Percentiles rank a stretch among this genome's conserved stretches.
Evolutionary conservation across 768 basidiomycete species (phyloP).

Genomic region (Mycena rebaudengoi): DNA sequence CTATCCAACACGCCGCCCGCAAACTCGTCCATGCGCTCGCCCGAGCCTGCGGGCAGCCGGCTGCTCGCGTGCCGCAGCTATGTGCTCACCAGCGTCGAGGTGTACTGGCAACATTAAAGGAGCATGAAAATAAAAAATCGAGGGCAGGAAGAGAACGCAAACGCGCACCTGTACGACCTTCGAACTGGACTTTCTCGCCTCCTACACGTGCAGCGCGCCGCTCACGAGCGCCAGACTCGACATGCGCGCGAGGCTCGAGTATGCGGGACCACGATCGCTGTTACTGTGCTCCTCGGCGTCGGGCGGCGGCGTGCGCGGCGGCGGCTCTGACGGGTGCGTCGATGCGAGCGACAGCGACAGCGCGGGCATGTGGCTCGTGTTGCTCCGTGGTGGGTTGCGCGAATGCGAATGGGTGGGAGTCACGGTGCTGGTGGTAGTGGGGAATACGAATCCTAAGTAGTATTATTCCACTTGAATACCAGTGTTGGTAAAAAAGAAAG

Average conservation of each 20-base stretch:
- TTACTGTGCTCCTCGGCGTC: background rate
- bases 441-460: too few relatives aligned
- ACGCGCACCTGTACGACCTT: conserved; percentile 80
- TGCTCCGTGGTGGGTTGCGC: too few relatives aligned
- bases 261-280: background rate
- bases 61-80: conserved; percentile 86
- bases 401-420: too few relatives aligned
- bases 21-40: conserved; percentile 84
- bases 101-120: conserved; percentile 67
- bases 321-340: conserved; percentile 12
- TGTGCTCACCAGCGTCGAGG: conserved; percentile 81
- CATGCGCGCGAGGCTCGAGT: conserved; percentile 59
- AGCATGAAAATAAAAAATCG: conserved; percentile 5
- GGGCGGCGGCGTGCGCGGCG: conserved; percentile 19
- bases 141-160: background rate
- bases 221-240: conserved; percentile 77
- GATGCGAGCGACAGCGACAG: conserved; percentile 15
- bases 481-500: background rate
- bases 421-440: too few relatives aligned
- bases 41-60: conserved; percentile 71
- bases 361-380: conserved; percentile 33
- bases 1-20: conserved; percentile 88
- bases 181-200: conserved; percentile 84
- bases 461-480: too few relatives aligned
- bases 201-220: conserved; percentile 77